Evolutionary conservation across 176 grass and related monocot species (phyloP).

Genomic region (Ensete glaucum): DNA sequence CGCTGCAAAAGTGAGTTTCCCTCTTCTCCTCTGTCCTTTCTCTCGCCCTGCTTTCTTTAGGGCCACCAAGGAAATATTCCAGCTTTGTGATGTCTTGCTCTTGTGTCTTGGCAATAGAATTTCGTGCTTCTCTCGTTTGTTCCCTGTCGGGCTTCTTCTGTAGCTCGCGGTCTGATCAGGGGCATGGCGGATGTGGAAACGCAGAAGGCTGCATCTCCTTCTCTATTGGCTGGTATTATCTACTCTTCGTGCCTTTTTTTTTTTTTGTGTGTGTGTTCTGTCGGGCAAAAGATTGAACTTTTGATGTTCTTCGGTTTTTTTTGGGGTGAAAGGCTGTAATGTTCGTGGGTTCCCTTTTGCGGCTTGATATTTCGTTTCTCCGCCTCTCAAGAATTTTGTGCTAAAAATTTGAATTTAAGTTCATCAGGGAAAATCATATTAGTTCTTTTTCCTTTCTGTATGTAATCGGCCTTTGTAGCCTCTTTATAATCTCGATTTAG

Average conservation of each 20-base stretch:
- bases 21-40: not conserved
- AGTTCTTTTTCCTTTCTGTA: too few relatives aligned
- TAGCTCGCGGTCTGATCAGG: slow-evolving; percentile 1
- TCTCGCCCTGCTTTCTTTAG: not conserved
- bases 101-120: not conserved
- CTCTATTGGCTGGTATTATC: not conserved
- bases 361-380: too few relatives aligned
- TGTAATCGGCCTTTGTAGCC: too few relatives aligned
- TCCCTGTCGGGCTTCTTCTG: not conserved
- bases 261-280: not conserved
- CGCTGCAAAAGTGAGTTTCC: not conserved
- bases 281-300: not conserved
- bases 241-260: not conserved
- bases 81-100: not conserved
- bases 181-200: slow-evolving; percentile 4
- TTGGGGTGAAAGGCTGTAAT: not conserved
- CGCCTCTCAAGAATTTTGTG: too few relatives aligned
- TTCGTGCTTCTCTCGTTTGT: not conserved
- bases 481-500: too few relatives aligned
- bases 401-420: too few relatives aligned
- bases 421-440: too few relatives aligned
- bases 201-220: not conserved
- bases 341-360: not conserved
- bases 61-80: not conserved
- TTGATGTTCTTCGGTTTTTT: not conserved